phyloP scores from a whole-genome alignment of 192 early-diverging fungal species.

The Geranomyces variabilis region DNA sequence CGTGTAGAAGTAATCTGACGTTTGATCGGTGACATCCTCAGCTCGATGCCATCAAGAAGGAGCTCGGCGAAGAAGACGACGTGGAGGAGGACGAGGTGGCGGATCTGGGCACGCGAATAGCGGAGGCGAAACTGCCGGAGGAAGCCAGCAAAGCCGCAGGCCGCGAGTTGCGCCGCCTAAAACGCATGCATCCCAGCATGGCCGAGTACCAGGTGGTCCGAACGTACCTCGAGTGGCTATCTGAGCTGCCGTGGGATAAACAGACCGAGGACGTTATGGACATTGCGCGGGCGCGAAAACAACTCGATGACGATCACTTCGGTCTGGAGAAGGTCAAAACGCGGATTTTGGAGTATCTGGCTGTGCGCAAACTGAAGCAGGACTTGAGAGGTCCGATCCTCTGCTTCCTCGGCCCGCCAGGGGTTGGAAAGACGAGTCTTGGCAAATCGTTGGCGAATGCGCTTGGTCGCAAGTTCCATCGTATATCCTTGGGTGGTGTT shows the following conservation, averaged over 20 bases:
- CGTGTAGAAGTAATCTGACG: neutral
- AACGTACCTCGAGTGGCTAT: slow-evolving; percentile 78
- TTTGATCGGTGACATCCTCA: slow-evolving; percentile 18
- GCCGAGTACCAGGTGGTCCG: slow-evolving; percentile 78
- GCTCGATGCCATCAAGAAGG: slow-evolving; percentile 80
- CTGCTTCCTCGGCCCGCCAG: slow-evolving; percentile 53
- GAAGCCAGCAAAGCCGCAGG: slow-evolving; percentile 61
- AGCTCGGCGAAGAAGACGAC: slow-evolving; percentile 71
- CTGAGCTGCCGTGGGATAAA: slow-evolving; percentile 76
- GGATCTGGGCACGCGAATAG: slow-evolving; percentile 58
- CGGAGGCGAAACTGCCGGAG: slow-evolving; percentile 63
- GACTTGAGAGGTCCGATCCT: slow-evolving; percentile 78
- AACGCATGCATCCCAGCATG: slow-evolving; percentile 70
- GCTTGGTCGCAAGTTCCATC: slow-evolving; percentile 76
- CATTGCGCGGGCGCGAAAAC: slow-evolving; percentile 62
- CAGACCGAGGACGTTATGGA: slow-evolving; percentile 65
- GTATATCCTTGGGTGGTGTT: slow-evolving; percentile 82
- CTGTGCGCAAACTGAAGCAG: slow-evolving; percentile 77
- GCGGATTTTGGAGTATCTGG: slow-evolving; percentile 80
- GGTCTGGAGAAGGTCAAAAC: slow-evolving; percentile 81
- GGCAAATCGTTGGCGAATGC: slow-evolving; percentile 80
- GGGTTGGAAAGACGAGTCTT: slow-evolving; percentile 82
- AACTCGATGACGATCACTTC: slow-evolving; percentile 81
- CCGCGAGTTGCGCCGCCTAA: slow-evolving; percentile 70
- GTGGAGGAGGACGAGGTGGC: slow-evolving; percentile 70